These are phyloP conservation scores for Stachybotrys echinatus DNA, from an alignment of 2,329 filamentous ascomycete genomes.

Conservation along the genomic window DNA sequence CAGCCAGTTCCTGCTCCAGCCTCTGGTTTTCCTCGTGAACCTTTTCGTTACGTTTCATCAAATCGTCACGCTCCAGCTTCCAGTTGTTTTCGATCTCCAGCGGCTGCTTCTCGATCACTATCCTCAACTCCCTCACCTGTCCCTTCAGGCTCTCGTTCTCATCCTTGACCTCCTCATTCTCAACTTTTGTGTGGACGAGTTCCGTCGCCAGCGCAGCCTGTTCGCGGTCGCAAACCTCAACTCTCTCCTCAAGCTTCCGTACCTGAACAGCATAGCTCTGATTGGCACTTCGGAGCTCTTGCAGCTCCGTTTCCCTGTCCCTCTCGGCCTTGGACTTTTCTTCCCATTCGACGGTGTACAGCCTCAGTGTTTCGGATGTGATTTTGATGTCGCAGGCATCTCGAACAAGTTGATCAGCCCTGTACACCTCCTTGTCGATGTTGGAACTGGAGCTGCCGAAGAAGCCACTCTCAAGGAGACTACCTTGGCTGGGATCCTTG, in stretches of 20 bases:
- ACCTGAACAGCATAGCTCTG: slow-evolving; percentile 66
- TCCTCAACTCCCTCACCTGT: slow-evolving; percentile 79
- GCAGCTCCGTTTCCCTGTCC: slow-evolving; percentile 76
- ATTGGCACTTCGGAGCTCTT: slow-evolving; percentile 64
- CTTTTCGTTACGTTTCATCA: slow-evolving; percentile 88
- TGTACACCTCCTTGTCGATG: slow-evolving; percentile 91
- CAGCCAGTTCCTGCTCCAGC: slow-evolving; percentile 82
- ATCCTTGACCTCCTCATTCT: slow-evolving; percentile 85
- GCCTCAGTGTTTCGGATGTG: slow-evolving; percentile 72
- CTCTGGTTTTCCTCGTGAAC: slow-evolving; percentile 89
- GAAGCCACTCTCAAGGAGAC: slow-evolving; percentile 92
- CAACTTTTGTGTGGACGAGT: slow-evolving; percentile 84
- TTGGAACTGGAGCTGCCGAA: slow-evolving; percentile 89
- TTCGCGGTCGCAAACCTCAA: slow-evolving; percentile 83
- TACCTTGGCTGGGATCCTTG: slow-evolving; percentile 84
- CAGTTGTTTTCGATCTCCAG: slow-evolving; percentile 79
- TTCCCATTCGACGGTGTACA: slow-evolving; percentile 85
- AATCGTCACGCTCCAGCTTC: slow-evolving; percentile 78
- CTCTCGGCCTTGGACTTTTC: slow-evolving; percentile 80
- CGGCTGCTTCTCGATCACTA: slow-evolving; percentile 84
- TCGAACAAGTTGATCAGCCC: slow-evolving; percentile 86
- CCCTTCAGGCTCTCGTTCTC: slow-evolving; percentile 83
- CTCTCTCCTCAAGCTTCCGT: slow-evolving; percentile 80
- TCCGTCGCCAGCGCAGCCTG: slow-evolving; percentile 89
- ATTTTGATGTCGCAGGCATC: slow-evolving; percentile 89